Evolutionary conservation across 2,329 filamentous ascomycete genomes (phyloP).

Genomic region (Fusarium lateritium): DNA sequence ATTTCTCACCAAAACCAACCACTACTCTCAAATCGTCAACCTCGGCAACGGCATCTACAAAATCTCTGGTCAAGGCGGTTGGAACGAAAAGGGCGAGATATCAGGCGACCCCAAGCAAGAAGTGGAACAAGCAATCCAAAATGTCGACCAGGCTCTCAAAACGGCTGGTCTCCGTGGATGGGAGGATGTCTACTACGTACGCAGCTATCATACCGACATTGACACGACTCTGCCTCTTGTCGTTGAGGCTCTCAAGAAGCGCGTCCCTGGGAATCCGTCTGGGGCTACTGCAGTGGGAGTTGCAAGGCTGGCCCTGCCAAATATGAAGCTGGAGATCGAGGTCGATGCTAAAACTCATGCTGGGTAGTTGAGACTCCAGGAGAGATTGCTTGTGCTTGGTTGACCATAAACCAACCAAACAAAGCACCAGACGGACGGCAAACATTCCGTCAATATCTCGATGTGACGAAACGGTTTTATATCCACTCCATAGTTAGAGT

Average conservation of each 20-base stretch:
- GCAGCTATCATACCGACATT: constrained; percentile 46
- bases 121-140: constrained; percentile 41
- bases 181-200: constrained; percentile 50
- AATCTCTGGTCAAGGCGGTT: constrained; percentile 47
- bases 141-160: constrained; percentile 46
- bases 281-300: constrained; percentile 22
- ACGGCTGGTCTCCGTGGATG: constrained; percentile 44
- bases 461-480: too few species aligned
- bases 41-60: constrained; percentile 46
- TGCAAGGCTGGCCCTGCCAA: constrained; percentile 35
- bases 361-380: not conserved
- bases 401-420: not conserved
- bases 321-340: constrained; percentile 44
- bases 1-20: constrained; percentile 17
- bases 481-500: not conserved
- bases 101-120: constrained; percentile 24
- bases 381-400: too few species aligned
- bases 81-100: constrained; percentile 35
- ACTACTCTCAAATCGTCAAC: constrained; percentile 47
- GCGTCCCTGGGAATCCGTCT: constrained; percentile 33
- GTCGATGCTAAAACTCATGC: constrained; percentile 36
- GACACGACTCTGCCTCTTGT: constrained; percentile 23
- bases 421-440: constrained; percentile 29
- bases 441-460: too few species aligned
- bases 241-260: constrained; percentile 24